These are phyloP conservation scores for Orbilia quercus DNA, from an alignment of 2,329 filamentous ascomycete genomes.

Conservation along the genomic window DNA sequence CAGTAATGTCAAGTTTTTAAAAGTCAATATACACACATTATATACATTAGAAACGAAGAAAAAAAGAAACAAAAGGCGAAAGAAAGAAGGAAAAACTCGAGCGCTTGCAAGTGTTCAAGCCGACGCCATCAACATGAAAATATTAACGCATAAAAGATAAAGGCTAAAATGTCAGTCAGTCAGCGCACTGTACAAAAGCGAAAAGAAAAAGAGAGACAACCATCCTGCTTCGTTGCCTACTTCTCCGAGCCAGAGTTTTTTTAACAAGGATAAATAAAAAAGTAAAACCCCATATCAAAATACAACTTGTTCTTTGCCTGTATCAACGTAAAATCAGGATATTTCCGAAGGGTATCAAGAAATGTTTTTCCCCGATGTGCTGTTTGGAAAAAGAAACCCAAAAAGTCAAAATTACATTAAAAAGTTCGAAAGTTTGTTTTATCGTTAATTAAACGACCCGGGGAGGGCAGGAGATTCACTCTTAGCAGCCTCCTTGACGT, in stretches of 20 bases:
- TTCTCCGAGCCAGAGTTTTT: slow-evolving; percentile 32
- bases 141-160: slow-evolving; percentile 39
- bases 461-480: slow-evolving; percentile 25
- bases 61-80: slow-evolving; percentile 31
- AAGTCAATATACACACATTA: slow-evolving; percentile 36
- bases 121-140: slow-evolving; percentile 47
- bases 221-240: slow-evolving; percentile 26
- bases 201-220: slow-evolving; percentile 30
- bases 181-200: slow-evolving; percentile 53
- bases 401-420: slow-evolving; percentile 15
- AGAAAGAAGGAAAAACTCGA: slow-evolving; percentile 11
- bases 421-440: slow-evolving; percentile 21
- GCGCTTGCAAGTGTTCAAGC: slow-evolving; percentile 39
- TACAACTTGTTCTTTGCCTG: slow-evolving; percentile 2
- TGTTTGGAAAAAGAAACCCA: slow-evolving; percentile 1
- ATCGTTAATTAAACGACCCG: slow-evolving; percentile 50
- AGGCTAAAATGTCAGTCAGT: slow-evolving; percentile 34
- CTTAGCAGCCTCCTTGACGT: slow-evolving; percentile 23
- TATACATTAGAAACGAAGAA: slow-evolving; percentile 51
- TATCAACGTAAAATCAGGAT: slow-evolving; percentile 3
- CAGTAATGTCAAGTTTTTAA: slow-evolving; percentile 7
- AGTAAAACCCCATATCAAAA: slow-evolving; percentile 6
- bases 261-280: too few species aligned
- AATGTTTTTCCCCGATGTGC: slow-evolving; percentile 18
- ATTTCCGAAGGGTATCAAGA: slow-evolving; percentile 36